Conservation (phyloP, 2,329 filamentous ascomycete genomes). For the Claviceps africana region DNA sequence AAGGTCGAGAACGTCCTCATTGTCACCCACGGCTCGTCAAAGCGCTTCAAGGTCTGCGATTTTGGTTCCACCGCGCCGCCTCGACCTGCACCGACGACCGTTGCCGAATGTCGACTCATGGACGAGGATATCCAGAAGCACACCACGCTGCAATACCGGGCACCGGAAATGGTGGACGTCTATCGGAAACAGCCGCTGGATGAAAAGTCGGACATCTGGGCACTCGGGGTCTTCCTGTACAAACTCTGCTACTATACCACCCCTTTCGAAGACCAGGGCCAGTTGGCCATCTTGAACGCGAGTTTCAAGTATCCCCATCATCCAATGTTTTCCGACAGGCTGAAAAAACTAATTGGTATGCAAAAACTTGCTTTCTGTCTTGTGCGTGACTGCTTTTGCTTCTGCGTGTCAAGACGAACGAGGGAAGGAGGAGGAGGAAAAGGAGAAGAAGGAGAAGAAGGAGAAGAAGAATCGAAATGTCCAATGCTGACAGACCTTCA, state of each 20-base stretch:
- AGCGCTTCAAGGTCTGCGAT: constrained; percentile 90
- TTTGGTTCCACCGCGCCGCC: constrained; percentile 87
- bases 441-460: too few species aligned
- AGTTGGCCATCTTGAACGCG: constrained; percentile 92
- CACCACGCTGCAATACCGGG: constrained; percentile 93
- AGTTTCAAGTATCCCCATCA: constrained; percentile 84
- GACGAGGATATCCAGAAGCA: constrained; percentile 96
- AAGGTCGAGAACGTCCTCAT: constrained; percentile 99
- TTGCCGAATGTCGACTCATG: constrained; percentile 77
- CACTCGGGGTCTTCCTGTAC: constrained; percentile 84
- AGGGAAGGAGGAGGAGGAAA: too few species aligned
- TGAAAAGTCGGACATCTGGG: constrained; percentile 98
- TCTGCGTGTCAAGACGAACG: neutral
- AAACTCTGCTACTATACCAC: constrained; percentile 99
- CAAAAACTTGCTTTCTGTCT: too few species aligned
- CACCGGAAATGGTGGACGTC: constrained; percentile 97
- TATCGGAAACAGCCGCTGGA: constrained; percentile 94
- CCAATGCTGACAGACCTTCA: constrained; percentile 18
- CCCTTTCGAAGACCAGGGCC: constrained; percentile 93
- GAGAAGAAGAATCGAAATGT: too few species aligned
- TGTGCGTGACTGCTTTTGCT: too few species aligned
- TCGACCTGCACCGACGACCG: constrained; percentile 69
- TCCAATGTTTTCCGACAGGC: constrained; percentile 73
- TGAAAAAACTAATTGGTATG: constrained; percentile 79
- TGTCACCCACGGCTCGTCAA: constrained; percentile 48